phyloP scores from a whole-genome alignment of 768 basidiomycete genomes.

The Cyathus striatus region DNA sequence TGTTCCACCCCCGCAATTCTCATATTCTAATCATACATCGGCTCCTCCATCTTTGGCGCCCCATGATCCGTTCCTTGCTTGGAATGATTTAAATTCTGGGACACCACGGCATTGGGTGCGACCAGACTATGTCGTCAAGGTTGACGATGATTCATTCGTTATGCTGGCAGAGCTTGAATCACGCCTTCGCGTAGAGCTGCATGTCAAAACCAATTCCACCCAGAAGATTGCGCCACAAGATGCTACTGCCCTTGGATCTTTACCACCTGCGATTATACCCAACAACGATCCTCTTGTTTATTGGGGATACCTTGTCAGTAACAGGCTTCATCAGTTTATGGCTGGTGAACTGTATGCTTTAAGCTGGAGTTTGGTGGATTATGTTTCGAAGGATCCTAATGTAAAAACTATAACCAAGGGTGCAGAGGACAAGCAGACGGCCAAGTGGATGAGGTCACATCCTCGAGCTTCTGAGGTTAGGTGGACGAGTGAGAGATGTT shows the following conservation, averaged over 20 bases:
- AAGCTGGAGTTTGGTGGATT: constrained; percentile 83
- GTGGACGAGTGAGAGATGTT: constrained; percentile 91
- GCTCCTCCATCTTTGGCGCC: constrained; percentile 58
- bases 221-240: background rate
- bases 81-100: constrained; percentile 39
- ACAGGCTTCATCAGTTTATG: constrained; percentile 88
- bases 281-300: constrained; percentile 69
- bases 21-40: constrained; percentile 59
- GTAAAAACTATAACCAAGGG: constrained; percentile 68
- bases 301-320: constrained; percentile 89
- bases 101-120: constrained; percentile 64
- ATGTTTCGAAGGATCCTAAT: constrained; percentile 72
- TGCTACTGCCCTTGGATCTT: too few relatives aligned
- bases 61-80: constrained; percentile 64
- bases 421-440: constrained; percentile 90
- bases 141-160: constrained; percentile 93
- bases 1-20: constrained; percentile 44
- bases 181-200: constrained; percentile 74
- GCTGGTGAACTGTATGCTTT: constrained; percentile 91
- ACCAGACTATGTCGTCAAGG: constrained; percentile 91
- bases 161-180: constrained; percentile 93
- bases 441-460: constrained; percentile 88
- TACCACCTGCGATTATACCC: background rate
- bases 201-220: constrained; percentile 23
- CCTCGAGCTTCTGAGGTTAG: constrained; percentile 74